Evolutionary conservation across 371 early-diverging fungal genomes (phyloP).

Genomic region (Syncephalis fuscata): DNA sequence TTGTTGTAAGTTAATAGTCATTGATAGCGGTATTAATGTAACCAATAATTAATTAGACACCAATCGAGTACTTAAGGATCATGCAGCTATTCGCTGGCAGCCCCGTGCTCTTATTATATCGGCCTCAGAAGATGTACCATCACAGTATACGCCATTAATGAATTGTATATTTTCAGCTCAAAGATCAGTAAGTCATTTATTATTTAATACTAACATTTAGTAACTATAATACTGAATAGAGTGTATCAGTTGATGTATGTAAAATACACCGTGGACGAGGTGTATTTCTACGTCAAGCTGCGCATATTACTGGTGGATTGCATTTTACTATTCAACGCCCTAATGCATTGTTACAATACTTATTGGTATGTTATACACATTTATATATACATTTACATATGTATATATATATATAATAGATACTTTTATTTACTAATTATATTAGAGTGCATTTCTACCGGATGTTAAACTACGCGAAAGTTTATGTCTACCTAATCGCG

Average conservation of each 20-base stretch:
- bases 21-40: conserved; percentile 1
- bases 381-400: background rate
- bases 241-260: conserved; percentile 78
- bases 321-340: conserved; percentile 44
- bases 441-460: conserved; percentile 64
- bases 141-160: conserved; percentile 90
- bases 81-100: conserved; percentile 38
- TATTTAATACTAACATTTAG: too few species aligned
- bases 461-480: conserved; percentile 54
- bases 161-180: conserved; percentile 94
- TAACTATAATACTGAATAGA: too few species aligned
- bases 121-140: conserved; percentile 68
- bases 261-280: conserved; percentile 60
- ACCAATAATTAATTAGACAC: conserved; percentile 27
- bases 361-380: conserved; percentile 44
- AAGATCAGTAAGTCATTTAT: conserved; percentile 37
- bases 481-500: conserved; percentile 54
- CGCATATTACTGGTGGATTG: conserved; percentile 76
- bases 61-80: conserved; percentile 33
- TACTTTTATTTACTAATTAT: background rate
- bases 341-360: conserved; percentile 53
- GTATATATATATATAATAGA: too few species aligned
- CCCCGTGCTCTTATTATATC: conserved; percentile 76
- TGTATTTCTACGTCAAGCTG: conserved; percentile 84
- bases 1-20: conserved; percentile 19